Base-by-base conservation (phyloP, 345 rosid genomes). In the Litchi chinensis region DNA sequence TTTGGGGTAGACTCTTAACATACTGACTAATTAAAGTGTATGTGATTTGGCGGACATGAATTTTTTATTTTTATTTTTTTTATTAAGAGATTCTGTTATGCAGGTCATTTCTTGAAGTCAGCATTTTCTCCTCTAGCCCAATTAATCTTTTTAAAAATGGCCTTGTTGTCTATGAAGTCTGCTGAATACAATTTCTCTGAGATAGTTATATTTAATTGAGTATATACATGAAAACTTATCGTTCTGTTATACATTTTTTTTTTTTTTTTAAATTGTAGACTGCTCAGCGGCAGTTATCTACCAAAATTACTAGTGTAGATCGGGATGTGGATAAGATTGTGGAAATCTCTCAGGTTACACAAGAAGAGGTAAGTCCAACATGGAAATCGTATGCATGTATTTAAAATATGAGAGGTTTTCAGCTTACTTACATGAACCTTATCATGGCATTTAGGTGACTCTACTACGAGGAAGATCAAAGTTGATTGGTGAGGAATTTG, bases 231-330 rank as follows among this genome's bases (percentile, higher is more conserved):
- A 50, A 26, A 28, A 6, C 21, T 40, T 7, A 11, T 37, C 56
- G 40, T 79, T 1, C 13, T 41, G n/a, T 21, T 18, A 46, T 40
- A 32, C 37, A 2, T 65, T 19, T 84, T 59, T 13, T 68, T 65
- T 19, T 84, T 59, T 13, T 68, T 40, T 26, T 26, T 26, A 26
- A 26, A 71, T 64, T 75, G 56, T 85, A 97, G 99, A 85, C 84
- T 78, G 85, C 95, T 75, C 91, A 82, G 88, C 84, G 86, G 80
- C 86, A 89, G 21, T 81, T 96, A 66, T 88, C 94, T 69, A 83
- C 94, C 40, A 82, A 79, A 74, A 91, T 94, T 57, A 88, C 89
- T 54, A 71, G 40, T 12, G 84, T 94, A 77, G 95, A 85, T 83
- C 68, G 78, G 65, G 84, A 73, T 79, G 80, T 93, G 85, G 88